Percentiles rank a stretch among this genome's conserved stretches.
These are phyloP conservation scores for Tagetes patula DNA, from an alignment of 129 eudicot genomes.

Conservation along the genomic window DNA sequence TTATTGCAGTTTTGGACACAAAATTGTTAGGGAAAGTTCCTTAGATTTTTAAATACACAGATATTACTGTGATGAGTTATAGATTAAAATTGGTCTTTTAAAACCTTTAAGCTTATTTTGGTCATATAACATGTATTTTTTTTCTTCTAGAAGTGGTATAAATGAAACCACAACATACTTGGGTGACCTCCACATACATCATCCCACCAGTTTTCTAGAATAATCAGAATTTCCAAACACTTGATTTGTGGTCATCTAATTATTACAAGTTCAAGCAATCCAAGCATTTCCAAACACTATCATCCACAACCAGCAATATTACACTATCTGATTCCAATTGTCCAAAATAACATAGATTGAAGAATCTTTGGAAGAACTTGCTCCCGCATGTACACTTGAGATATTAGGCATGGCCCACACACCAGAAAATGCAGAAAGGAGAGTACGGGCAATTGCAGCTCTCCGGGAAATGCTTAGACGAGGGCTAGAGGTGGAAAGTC, in stretches of 20 bases:
- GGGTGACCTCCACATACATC: background rate
- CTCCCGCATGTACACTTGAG: slow-evolving; percentile 96
- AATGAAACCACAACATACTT: slow-evolving; percentile 2
- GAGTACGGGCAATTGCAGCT: slow-evolving; percentile 91
- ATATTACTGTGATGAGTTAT: background rate
- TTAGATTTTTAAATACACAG: background rate
- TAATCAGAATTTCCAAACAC: background rate
- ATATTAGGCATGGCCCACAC: slow-evolving; percentile 74
- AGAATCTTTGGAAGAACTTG: slow-evolving; percentile 92
- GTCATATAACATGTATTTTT: background rate
- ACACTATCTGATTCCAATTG: background rate
- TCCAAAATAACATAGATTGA: slow-evolving; percentile 56
- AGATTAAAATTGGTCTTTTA: background rate
- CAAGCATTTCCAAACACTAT: slow-evolving; percentile 11
- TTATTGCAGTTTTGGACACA: background rate
- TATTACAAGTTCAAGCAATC: background rate
- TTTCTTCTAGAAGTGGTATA: background rate
- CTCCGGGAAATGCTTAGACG: slow-evolving; percentile 81
- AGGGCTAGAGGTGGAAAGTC: slow-evolving; percentile 73
- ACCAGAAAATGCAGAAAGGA: slow-evolving; percentile 82
- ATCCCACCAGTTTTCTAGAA: background rate
- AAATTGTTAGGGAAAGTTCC: background rate
- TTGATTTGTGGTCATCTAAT: background rate
- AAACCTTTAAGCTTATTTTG: background rate
- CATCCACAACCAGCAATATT: background rate